Conservation (phyloP, 768 basidiomycete species). For the Obba rivulosa region DNA sequence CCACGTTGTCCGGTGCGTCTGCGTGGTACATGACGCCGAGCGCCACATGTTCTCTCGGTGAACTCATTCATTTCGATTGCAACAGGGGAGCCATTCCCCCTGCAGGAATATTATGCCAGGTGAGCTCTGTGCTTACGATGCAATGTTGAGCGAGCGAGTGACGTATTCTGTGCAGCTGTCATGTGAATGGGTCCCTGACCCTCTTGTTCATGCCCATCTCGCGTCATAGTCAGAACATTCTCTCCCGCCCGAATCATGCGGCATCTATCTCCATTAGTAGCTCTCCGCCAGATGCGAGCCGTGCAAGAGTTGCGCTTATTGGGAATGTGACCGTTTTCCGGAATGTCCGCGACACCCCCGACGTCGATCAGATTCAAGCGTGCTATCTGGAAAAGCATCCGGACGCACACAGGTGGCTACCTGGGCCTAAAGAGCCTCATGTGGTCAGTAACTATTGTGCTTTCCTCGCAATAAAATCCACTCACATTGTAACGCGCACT, state of each 20-base stretch:
- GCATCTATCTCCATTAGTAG: slow-evolving; percentile 42
- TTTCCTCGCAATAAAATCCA: neutral
- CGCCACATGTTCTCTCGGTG: too few relatives aligned
- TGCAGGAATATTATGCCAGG: slow-evolving; percentile 53
- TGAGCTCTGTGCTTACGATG: slow-evolving; percentile 13
- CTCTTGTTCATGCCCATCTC: slow-evolving; percentile 50
- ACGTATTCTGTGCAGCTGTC: slow-evolving; percentile 32
- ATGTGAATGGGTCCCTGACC: slow-evolving; percentile 46
- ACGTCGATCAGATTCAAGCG: slow-evolving; percentile 27
- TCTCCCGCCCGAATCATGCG: slow-evolving; percentile 31
- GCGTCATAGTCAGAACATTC: slow-evolving; percentile 46
- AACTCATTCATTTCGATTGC: neutral
- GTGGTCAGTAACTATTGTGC: slow-evolving; percentile 27
- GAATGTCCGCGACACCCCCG: slow-evolving; percentile 24
- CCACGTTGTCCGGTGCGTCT: slow-evolving; percentile 31
- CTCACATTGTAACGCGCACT: neutral
- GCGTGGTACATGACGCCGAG: neutral
- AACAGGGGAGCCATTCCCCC: slow-evolving; percentile 41
- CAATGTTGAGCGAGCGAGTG: neutral
- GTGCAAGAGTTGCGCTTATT: slow-evolving; percentile 44
- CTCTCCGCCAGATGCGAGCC: slow-evolving; percentile 35
- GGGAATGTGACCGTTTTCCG: slow-evolving; percentile 44
- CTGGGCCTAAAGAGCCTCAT: slow-evolving; percentile 42
- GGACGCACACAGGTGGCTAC: slow-evolving; percentile 48
- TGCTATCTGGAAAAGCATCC: slow-evolving; percentile 45